Percentiles rank a stretch among this genome's conserved stretches.
phyloP scores from a whole-genome alignment of 129 eudicot genomes.

The Erigeron canadensis region DNA sequence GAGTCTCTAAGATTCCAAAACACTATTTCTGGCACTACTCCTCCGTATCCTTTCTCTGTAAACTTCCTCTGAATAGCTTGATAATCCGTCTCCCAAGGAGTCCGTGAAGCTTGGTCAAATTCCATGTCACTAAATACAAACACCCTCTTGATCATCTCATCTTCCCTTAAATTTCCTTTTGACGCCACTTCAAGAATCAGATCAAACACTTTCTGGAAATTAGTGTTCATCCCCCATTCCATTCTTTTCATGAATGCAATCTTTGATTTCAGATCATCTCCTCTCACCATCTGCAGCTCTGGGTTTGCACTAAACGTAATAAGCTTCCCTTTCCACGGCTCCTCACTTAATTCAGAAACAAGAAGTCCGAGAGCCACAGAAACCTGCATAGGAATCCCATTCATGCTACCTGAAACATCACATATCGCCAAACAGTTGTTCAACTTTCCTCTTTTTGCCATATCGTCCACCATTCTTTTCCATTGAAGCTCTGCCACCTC shows the following conservation, averaged over 20 bases:
- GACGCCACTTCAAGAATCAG: slow-evolving; percentile 33
- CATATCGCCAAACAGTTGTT: slow-evolving; percentile 36
- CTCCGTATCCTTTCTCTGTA: slow-evolving; percentile 24
- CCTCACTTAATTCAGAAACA: slow-evolving; percentile 30
- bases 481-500: slow-evolving; percentile 33
- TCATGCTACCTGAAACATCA: slow-evolving; percentile 38
- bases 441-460: slow-evolving; percentile 21
- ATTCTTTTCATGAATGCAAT: slow-evolving; percentile 6
- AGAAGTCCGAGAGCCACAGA: slow-evolving; percentile 34
- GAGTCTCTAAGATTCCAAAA: slow-evolving; percentile 37
- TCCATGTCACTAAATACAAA: slow-evolving; percentile 43
- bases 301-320: slow-evolving; percentile 29
- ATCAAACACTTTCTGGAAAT: slow-evolving; percentile 35
- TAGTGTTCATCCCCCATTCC: slow-evolving; percentile 30
- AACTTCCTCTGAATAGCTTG: slow-evolving; percentile 24
- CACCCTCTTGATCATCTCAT: slow-evolving; percentile 35
- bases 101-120: slow-evolving; percentile 18
- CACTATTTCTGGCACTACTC: slow-evolving; percentile 34
- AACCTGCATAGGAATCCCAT: slow-evolving; percentile 27
- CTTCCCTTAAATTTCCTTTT: slow-evolving; percentile 7
- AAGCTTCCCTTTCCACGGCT: slow-evolving; percentile 38
- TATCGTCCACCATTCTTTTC: slow-evolving; percentile 24
- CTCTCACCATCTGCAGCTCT: slow-evolving; percentile 3
- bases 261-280: slow-evolving; percentile 35
- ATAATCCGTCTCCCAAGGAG: slow-evolving; percentile 39